Conservation (phyloP, 1,139 yeast genomes). For the Nakaseomyces nivariensis region DNA sequence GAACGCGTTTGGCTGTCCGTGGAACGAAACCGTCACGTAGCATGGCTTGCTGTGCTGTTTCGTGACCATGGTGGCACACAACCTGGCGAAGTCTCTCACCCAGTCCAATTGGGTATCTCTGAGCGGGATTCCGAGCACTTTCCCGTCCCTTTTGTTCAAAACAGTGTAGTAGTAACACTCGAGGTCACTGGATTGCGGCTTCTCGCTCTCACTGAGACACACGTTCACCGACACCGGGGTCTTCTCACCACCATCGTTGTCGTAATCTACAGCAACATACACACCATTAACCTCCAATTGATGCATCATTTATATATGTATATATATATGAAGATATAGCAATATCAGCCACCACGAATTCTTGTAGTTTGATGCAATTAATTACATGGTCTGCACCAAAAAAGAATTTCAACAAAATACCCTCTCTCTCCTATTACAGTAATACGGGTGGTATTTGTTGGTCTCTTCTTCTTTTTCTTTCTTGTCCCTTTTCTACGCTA, state of each 20-base stretch:
- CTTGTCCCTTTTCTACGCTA: too few species aligned
- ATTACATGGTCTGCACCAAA: too few species aligned
- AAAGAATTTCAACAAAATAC: not conserved
- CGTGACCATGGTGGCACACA: constrained; percentile 20
- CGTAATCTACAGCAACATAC: not conserved
- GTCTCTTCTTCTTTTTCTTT: too few species aligned
- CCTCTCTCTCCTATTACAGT: constrained; percentile 1
- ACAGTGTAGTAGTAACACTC: constrained; percentile 5
- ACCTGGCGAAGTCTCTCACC: constrained; percentile 22
- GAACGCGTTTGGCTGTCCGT: not conserved
- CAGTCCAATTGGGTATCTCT: constrained; percentile 21
- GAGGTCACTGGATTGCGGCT: not conserved
- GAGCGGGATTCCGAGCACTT: constrained; percentile 20
- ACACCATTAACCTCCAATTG: constrained; percentile 1
- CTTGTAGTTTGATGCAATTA: too few species aligned
- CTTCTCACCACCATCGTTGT: not conserved
- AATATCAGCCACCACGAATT: not conserved
- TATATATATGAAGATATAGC: not conserved
- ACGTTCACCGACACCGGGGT: not conserved
- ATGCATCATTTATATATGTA: not conserved
- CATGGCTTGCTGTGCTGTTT: constrained; percentile 22
- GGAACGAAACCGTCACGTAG: constrained; percentile 21
- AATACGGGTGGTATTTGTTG: not conserved
- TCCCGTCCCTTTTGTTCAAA: constrained; percentile 3
- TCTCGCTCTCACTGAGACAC: not conserved